Conservation (phyloP, 1,139 yeast genomes). For the Neolecta irregularis region DNA sequence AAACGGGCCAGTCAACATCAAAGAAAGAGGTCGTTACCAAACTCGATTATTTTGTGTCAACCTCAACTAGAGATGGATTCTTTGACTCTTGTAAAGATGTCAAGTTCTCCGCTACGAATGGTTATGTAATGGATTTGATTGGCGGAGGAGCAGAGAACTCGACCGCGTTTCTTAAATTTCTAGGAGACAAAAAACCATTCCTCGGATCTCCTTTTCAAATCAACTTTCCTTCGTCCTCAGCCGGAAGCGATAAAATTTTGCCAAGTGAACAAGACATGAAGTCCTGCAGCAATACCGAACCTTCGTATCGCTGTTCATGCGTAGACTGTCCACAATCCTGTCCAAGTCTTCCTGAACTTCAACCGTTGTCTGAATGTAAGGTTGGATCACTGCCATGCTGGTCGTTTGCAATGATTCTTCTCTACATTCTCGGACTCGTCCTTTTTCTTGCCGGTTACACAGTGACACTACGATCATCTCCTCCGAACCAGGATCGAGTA, state of each 20-base stretch:
- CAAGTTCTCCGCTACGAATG: constrained; percentile 87
- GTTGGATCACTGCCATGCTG: constrained; percentile 59
- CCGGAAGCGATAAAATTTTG: too few species aligned
- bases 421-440: constrained; percentile 35
- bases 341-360: constrained; percentile 35
- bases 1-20: constrained; percentile 38
- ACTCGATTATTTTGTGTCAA: constrained; percentile 46
- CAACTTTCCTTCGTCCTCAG: too few species aligned
- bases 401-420: constrained; percentile 42
- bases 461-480: too few species aligned
- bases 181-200: constrained; percentile 87
- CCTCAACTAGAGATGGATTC: constrained; percentile 44
- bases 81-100: constrained; percentile 78
- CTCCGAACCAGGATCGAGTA: too few species aligned
- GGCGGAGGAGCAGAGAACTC: constrained; percentile 89
- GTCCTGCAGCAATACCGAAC: constrained; percentile 46
- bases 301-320: constrained; percentile 62
- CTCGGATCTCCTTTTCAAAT: constrained; percentile 92
- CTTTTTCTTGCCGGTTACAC: constrained; percentile 28
- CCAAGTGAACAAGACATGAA: constrained; percentile 35
- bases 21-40: constrained; percentile 54
- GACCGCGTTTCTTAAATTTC: constrained; percentile 57
- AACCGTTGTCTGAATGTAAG: constrained; percentile 39
- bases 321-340: constrained; percentile 76
- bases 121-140: constrained; percentile 88